A percentile compares a stretch with the other conserved stretches of the same genome.
Evolutionary conservation across 1,284 basidiomycete species (phyloP).

Genomic region (Moesziomyces parantarcticus): DNA sequence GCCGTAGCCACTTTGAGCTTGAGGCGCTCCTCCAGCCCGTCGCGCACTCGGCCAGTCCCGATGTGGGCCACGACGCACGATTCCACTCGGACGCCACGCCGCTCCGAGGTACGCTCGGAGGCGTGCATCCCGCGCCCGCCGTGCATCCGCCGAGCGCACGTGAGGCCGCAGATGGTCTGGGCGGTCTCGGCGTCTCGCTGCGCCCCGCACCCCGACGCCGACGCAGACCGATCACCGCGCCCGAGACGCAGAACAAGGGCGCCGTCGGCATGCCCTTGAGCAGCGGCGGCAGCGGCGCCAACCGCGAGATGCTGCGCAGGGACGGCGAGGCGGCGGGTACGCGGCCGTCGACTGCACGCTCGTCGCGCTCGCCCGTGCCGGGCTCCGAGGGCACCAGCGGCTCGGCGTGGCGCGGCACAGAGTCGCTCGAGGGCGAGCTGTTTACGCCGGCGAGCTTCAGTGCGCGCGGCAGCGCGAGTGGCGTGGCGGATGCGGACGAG

Average conservation of each 20-base stretch:
- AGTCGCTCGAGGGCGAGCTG: neutral
- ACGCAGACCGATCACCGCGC: constrained; percentile 18
- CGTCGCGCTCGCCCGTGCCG: neutral
- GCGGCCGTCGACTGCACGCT: no score
- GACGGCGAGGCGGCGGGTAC: no score
- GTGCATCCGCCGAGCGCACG: neutral
- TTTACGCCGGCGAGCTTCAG: neutral
- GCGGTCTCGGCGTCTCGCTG: constrained; percentile 2
- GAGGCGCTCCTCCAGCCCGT: neutral
- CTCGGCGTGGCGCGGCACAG: neutral
- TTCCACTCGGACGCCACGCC: neutral
- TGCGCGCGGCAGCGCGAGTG: neutral
- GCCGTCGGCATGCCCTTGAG: neutral
- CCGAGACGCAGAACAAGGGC: constrained; percentile 4
- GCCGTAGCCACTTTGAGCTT: constrained; percentile 19
- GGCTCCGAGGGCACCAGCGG: neutral
- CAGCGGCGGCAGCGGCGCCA: no score
- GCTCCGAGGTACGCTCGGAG: neutral
- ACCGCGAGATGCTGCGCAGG: no score
- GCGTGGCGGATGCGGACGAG: no score
- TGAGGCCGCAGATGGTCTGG: neutral
- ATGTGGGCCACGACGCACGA: neutral
- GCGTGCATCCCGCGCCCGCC: neutral
- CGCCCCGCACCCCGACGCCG: constrained; percentile 2
- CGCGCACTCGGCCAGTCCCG: neutral